These are phyloP conservation scores for Aspergillus glaucus DNA, from an alignment of 2,329 filamentous ascomycete species.

Conservation along the genomic window DNA sequence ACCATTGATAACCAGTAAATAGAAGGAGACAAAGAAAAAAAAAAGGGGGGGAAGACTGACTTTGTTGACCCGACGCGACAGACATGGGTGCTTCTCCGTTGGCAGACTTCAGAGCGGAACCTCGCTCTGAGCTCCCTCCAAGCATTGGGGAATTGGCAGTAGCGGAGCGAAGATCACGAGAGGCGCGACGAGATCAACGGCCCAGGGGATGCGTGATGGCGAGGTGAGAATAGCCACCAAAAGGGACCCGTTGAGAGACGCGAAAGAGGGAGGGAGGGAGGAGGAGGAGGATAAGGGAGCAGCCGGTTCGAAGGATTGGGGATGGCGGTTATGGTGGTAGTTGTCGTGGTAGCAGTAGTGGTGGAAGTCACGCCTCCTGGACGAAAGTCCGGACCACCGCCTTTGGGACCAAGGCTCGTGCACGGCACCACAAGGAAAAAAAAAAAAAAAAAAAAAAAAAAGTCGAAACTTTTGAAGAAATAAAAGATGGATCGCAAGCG, in stretches of 20 bases:
- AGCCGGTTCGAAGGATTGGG: no score
- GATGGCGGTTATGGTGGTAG: no score
- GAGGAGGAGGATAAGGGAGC: constrained; percentile 3
- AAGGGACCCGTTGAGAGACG: constrained; percentile 18
- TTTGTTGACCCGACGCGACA: constrained; percentile 19
- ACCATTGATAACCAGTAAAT: constrained; percentile 7
- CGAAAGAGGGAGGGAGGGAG: background rate
- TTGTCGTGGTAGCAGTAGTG: background rate
- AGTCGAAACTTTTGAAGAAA: constrained; percentile 1
- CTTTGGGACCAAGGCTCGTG: constrained; percentile 18
- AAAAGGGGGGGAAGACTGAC: constrained; percentile 21
- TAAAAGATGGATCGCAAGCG: background rate
- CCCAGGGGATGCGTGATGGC: constrained; percentile 8
- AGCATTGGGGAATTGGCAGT: constrained; percentile 23
- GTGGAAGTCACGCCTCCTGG: constrained; percentile 22
- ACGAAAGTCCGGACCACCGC: constrained; percentile 17
- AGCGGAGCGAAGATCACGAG: constrained; percentile 16
- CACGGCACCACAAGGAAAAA: constrained; percentile 9
- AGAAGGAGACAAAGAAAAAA: background rate
- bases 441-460: no score
- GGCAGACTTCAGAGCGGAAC: constrained; percentile 21
- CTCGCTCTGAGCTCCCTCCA: constrained; percentile 28
- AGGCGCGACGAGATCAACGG: constrained; percentile 2
- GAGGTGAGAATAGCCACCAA: constrained; percentile 9
- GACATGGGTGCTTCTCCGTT: constrained; percentile 30